A percentile compares a stretch with the other conserved stretches of the same genome.
phyloP scores from a whole-genome alignment of 2,329 filamentous ascomycete genomes.

The Aureobasidium melanogenum region DNA sequence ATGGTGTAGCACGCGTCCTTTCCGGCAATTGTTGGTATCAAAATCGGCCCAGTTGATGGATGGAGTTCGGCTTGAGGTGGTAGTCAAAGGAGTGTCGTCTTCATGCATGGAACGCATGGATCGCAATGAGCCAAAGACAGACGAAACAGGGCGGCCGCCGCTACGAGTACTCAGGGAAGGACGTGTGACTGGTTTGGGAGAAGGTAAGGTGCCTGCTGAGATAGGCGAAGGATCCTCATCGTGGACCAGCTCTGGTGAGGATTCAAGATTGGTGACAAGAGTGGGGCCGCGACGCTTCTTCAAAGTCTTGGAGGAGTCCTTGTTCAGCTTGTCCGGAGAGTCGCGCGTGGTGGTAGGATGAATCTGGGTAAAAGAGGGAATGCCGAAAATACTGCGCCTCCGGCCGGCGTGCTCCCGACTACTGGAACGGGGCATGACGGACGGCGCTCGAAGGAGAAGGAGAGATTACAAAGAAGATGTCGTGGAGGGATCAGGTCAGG shows the following conservation, averaged over 20 bases:
- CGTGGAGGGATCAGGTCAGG: neutral
- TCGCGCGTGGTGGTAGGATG: constrained; percentile 14
- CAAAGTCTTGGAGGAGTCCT: constrained; percentile 21
- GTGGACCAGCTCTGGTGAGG: constrained; percentile 18
- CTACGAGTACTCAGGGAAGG: constrained; percentile 22
- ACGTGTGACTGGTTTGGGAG: constrained; percentile 18
- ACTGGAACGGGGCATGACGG: constrained; percentile 14
- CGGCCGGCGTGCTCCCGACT: constrained; percentile 17
- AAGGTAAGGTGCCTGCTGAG: constrained; percentile 16
- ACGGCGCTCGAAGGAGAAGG: neutral
- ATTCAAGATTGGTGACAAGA: constrained; percentile 17
- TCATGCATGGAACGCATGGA: constrained; percentile 44
- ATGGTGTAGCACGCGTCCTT: constrained; percentile 50
- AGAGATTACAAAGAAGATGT: neutral
- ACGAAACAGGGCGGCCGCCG: constrained; percentile 31
- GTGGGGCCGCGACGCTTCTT: constrained; percentile 25
- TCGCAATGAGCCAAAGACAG: constrained; percentile 51
- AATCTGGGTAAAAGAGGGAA: constrained; percentile 24
- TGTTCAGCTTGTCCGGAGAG: constrained; percentile 14
- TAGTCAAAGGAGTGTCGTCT: constrained; percentile 41
- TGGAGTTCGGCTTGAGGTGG: constrained; percentile 42
- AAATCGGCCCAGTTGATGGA: constrained; percentile 36
- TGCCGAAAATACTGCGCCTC: constrained; percentile 24
- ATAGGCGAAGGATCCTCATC: constrained; percentile 16
- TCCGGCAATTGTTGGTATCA: constrained; percentile 17